phyloP scores from a whole-genome alignment of 106 monocot genomes.

The Dendrobium officinale region DNA sequence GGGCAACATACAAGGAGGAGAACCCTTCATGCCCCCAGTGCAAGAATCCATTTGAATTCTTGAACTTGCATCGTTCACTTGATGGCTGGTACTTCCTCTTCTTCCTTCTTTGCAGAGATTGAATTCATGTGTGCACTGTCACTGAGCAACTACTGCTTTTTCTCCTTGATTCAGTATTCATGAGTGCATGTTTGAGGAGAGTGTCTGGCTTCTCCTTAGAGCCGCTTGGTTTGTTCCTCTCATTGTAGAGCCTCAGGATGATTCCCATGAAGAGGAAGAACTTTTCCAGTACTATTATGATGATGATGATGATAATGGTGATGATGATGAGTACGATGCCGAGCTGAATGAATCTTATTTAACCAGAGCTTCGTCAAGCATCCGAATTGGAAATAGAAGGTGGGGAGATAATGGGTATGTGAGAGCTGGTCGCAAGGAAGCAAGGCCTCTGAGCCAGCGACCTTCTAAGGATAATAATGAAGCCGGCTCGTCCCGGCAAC shows the following conservation, averaged over 20 bases:
- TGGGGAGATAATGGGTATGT: conserved; percentile 91
- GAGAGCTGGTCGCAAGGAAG: conserved; percentile 77
- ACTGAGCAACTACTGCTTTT: background rate
- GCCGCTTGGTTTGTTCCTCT: conserved; percentile 89
- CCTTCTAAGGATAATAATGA: conserved; percentile 8
- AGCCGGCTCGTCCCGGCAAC: conserved; percentile 32
- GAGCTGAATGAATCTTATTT: conserved; percentile 23
- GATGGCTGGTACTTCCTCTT: conserved; percentile 66
- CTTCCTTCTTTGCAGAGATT: background rate
- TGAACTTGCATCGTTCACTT: conserved; percentile 70
- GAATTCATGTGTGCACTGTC: background rate
- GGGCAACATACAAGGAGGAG: conserved; percentile 69
- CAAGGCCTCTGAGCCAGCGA: conserved; percentile 46
- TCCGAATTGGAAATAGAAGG: conserved; percentile 82
- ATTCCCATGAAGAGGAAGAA: conserved; percentile 30
- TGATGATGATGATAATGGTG: background rate
- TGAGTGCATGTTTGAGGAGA: conserved; percentile 90
- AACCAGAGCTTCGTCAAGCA: conserved; percentile 21
- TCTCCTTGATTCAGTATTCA: conserved; percentile 52
- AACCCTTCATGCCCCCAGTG: conserved; percentile 78
- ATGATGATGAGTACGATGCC: too few species aligned
- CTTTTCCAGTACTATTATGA: conserved; percentile 27
- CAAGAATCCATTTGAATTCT: conserved; percentile 74
- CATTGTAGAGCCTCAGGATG: conserved; percentile 21
- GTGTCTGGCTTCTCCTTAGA: conserved; percentile 76